A percentile compares a stretch with the other conserved stretches of the same genome.
These are phyloP conservation scores for Zygoascus tannicola DNA, from an alignment of 805 yeast genomes.

Conservation along the genomic window DNA sequence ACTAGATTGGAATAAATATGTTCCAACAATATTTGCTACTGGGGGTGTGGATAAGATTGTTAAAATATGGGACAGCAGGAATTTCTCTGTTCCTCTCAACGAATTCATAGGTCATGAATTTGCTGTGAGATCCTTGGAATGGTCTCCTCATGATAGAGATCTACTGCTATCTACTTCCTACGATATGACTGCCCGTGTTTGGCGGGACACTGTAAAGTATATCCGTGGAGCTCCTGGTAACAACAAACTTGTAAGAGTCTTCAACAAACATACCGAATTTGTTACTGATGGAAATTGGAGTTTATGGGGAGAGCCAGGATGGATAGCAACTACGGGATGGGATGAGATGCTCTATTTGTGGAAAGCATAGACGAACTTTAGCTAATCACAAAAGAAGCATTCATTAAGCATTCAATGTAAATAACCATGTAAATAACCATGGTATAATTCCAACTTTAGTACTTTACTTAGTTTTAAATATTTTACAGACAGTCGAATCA, in stretches of 20 bases:
- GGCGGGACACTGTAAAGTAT: slow-evolving; percentile 50
- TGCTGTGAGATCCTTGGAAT: slow-evolving; percentile 71
- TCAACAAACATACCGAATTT: slow-evolving; percentile 73
- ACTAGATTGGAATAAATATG: slow-evolving; percentile 87
- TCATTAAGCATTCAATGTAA: too few species aligned
- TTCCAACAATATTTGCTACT: slow-evolving; percentile 68
- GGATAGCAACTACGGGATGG: slow-evolving; percentile 94
- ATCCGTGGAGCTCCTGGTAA: slow-evolving; percentile 36
- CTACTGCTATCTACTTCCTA: slow-evolving; percentile 69
- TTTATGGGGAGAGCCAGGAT: slow-evolving; percentile 93
- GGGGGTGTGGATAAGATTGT: slow-evolving; percentile 87
- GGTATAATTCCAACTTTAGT: too few species aligned
- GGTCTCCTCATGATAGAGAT: slow-evolving; percentile 83
- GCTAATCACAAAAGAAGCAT: too few species aligned
- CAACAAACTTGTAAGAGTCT: slow-evolving; percentile 45
- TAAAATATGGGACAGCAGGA: slow-evolving; percentile 81
- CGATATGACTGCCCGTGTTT: slow-evolving; percentile 85
- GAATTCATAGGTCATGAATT: slow-evolving; percentile 81
- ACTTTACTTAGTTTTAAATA: too few species aligned
- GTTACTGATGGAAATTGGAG: slow-evolving; percentile 93
- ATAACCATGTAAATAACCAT: too few species aligned
- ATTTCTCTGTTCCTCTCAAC: slow-evolving; percentile 58
- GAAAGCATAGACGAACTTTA: slow-evolving; percentile 53
- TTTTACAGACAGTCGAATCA: too few species aligned
- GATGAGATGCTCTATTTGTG: slow-evolving; percentile 90